These are phyloP conservation scores for Candida anglica DNA, from an alignment of 805 yeast species.

Conservation along the genomic window DNA sequence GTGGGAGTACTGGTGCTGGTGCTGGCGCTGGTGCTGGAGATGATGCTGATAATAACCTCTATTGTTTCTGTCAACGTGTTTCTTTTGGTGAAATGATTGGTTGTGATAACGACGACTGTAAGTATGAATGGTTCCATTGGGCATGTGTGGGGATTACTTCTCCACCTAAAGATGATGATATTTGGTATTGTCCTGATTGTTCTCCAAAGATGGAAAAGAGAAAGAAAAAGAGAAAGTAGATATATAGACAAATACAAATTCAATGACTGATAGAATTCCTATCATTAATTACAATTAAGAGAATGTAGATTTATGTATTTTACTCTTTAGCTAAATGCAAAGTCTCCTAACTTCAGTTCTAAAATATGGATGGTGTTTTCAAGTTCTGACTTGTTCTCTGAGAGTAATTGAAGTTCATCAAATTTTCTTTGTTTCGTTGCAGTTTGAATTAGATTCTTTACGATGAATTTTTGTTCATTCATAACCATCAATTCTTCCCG, in stretches of 20 bases:
- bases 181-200: conserved; percentile 93
- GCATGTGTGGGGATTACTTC: conserved; percentile 85
- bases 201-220: conserved; percentile 43
- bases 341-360: conserved; percentile 53
- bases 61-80: conserved; percentile 92
- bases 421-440: conserved; percentile 66
- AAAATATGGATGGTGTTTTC: conserved; percentile 43
- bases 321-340: too few species aligned
- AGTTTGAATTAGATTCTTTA: conserved; percentile 58
- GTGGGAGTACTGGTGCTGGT: conserved; percentile 6
- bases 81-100: conserved; percentile 98
- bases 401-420: conserved; percentile 67
- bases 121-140: conserved; percentile 94
- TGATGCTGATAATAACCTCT: conserved; percentile 45
- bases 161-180: conserved; percentile 78
- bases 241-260: too few species aligned
- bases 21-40: too few species aligned
- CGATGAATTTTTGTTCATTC: conserved; percentile 76
- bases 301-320: too few species aligned
- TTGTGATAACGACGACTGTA: conserved; percentile 88
- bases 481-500: conserved; percentile 81
- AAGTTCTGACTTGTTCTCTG: conserved; percentile 56
- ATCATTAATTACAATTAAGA: too few species aligned
- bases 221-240: conserved; percentile 36
- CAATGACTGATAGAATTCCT: too few species aligned